Base-by-base conservation (phyloP, 257 asterid species). In the Nicotiana tabacum region DNA sequence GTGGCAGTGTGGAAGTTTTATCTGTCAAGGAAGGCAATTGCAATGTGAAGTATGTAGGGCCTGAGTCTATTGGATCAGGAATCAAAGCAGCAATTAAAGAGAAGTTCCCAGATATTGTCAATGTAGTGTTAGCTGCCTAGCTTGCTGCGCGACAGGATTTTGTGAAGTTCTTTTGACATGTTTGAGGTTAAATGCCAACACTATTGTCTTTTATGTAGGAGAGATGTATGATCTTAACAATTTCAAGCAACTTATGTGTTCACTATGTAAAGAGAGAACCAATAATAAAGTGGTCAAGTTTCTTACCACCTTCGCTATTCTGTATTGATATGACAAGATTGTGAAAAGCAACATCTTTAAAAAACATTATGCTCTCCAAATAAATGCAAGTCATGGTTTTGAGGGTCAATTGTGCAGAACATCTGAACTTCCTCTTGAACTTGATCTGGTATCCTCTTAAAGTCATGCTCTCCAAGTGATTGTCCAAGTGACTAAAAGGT, bases 1-100 rank as follows among this genome's bases (percentile, higher is more conserved):
- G 99, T 33, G 99, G 99, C 58, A 90, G 94, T 18, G 96, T 95
- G 1, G 88, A 93, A 68, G 98, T 94, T 13, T 60, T 95, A 81
- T 92, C 98, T 6, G 84, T 92, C 53, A 89, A 64, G 62, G 94
- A 87, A 9, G 97, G 93, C 21, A 86, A 90, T 60, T 95, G 99
- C 82, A 76, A 43, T 5, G 98, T 95, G 5, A 89, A 87, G 84
- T 95, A 93, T 67, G 62, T 77, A 9, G 99, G 98, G 27, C 98
- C 98, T 0, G 96, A 91, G 24, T 91, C 98, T 24, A 93, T 95
- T 70, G 99, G 98, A 30, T 89, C 95, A 1, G 99, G 99, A 32
- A 74, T 95, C 83, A 94, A 91, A 88, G 99, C 99, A 24, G 98
- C 99, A 77, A 94, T 95, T 56, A 95, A 94, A 88, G 99, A 95